Conservation (phyloP, 768 basidiomycete species). For the Leccinum subtestaceum region DNA sequence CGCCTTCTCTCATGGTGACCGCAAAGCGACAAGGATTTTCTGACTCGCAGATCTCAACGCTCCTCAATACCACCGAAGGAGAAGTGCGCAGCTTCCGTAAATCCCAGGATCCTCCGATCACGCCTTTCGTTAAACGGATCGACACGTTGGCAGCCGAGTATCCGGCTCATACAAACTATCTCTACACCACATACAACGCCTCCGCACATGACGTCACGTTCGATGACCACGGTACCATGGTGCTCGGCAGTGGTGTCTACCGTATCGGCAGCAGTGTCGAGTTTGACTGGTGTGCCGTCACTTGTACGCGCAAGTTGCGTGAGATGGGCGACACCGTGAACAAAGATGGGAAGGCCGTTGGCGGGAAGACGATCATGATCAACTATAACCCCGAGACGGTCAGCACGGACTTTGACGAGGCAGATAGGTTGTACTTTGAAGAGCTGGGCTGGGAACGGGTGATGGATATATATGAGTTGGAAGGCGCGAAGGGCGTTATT, state of each 20-base stretch:
- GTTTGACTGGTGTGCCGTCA: conserved; percentile 99
- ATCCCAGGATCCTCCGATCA: conserved; percentile 64
- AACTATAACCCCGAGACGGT: conserved; percentile 99
- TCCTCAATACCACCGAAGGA: conserved; percentile 71
- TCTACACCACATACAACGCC: conserved; percentile 99
- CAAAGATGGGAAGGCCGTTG: conserved; percentile 17
- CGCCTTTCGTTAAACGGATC: conserved; percentile 98
- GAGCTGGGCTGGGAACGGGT: conserved; percentile 97
- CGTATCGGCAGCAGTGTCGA: conserved; percentile 98
- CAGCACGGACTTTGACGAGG: conserved; percentile 98
- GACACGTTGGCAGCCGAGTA: conserved; percentile 99
- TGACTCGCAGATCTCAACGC: conserved; percentile 85
- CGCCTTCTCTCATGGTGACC: conserved; percentile 73
- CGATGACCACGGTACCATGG: conserved; percentile 98
- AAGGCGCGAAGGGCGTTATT: conserved; percentile 87
- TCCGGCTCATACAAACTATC: conserved; percentile 98
- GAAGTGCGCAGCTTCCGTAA: conserved; percentile 84
- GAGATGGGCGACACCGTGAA: conserved; percentile 60
- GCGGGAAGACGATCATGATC: conserved; percentile 93
- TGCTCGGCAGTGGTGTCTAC: conserved; percentile 96
- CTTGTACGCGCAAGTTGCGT: conserved; percentile 89
- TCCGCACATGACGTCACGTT: conserved; percentile 94
- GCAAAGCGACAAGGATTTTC: conserved; percentile 97
- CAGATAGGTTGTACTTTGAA: conserved; percentile 98
- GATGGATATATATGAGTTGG: conserved; percentile 99